Conservation (phyloP, 2,329 filamentous ascomycete genomes). For the Diaporthe citriasiana region DNA sequence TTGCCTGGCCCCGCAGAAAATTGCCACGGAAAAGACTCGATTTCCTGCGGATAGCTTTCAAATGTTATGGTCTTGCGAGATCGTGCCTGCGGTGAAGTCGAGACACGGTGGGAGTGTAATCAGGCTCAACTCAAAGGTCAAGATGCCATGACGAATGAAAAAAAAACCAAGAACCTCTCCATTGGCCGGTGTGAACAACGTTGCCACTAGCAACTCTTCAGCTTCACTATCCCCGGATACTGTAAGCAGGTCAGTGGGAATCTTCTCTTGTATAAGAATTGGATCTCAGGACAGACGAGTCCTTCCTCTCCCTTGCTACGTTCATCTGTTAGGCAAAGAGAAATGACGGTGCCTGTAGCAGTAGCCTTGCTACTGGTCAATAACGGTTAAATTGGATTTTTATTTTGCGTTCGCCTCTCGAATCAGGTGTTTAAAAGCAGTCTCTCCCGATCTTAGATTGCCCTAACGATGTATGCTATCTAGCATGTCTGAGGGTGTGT, state of each 20-base stretch:
- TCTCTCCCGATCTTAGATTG: background rate
- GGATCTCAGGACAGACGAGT: background rate
- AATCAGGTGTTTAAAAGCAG: background rate
- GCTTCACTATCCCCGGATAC: background rate
- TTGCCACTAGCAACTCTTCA: background rate
- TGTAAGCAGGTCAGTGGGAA: background rate
- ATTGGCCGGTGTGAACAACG: background rate
- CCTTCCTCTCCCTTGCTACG: background rate
- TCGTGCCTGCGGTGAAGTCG: background rate
- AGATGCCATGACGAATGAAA: constrained; percentile 5
- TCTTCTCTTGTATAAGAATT: background rate
- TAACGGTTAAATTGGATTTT: background rate
- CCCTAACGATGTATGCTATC: background rate
- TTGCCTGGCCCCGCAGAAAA: too few species aligned
- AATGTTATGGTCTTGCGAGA: background rate
- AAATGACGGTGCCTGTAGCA: background rate
- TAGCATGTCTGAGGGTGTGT: background rate
- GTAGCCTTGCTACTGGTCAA: background rate
- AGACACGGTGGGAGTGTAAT: background rate
- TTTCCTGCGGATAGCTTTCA: background rate
- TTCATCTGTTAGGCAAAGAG: background rate
- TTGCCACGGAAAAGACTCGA: too few species aligned
- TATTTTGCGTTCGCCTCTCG: background rate
- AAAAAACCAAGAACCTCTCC: background rate
- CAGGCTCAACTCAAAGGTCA: background rate